phyloP scores from a whole-genome alignment of 208 protist species.

The Spongospora subterranea region DNA sequence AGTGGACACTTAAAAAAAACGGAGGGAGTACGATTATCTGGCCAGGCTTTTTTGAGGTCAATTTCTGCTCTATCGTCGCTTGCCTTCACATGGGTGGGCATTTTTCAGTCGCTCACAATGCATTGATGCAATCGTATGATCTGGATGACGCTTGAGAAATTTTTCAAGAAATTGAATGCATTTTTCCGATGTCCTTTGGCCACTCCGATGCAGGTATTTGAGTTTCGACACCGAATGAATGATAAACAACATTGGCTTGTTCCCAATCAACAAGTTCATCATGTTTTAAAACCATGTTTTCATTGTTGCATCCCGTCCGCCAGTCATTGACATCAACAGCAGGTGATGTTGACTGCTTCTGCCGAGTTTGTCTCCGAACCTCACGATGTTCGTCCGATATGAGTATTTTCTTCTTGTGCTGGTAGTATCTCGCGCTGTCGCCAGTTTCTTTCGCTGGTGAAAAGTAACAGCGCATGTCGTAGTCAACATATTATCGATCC shows the following conservation, averaged over 20 bases:
- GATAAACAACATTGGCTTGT: neutral
- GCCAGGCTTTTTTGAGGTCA: too few species aligned
- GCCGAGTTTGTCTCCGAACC: neutral
- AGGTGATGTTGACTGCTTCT: neutral
- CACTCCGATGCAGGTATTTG: neutral
- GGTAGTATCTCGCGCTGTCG: neutral
- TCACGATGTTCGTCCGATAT: neutral
- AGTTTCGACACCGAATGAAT: neutral
- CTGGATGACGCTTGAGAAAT: too few species aligned
- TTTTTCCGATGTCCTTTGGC: too few species aligned
- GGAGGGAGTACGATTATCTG: too few species aligned
- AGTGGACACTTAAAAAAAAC: too few species aligned
- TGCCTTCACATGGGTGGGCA: too few species aligned
- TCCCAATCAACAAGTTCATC: neutral
- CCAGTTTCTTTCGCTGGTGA: neutral
- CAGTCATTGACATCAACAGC: neutral
- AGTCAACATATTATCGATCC: too few species aligned
- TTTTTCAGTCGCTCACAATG: too few species aligned
- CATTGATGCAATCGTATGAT: too few species aligned
- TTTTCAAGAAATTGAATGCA: too few species aligned
- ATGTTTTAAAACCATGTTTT: neutral
- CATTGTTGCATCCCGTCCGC: neutral
- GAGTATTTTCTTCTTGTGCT: neutral
- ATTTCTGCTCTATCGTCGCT: too few species aligned
- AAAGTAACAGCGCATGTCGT: neutral